These are phyloP conservation scores for Erodium texanum DNA, from an alignment of 441 rosid genomes.

Conservation along the genomic window DNA sequence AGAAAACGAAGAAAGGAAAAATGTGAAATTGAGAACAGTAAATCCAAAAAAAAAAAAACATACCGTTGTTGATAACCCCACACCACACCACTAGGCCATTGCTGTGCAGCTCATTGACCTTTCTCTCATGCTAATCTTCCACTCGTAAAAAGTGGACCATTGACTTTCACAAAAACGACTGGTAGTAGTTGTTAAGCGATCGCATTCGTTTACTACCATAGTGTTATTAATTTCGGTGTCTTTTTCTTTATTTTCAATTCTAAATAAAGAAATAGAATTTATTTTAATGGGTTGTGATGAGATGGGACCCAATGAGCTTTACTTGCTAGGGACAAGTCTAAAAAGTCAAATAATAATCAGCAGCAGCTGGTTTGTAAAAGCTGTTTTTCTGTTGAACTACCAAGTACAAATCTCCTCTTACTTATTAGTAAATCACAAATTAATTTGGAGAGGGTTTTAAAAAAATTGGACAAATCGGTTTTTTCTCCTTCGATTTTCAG, in stretches of 20 bases:
- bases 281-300: neutral
- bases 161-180: constrained; percentile 45
- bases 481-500: too few relatives aligned
- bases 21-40: constrained; percentile 20
- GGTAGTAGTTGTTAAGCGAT: neutral
- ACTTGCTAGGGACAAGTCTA: neutral
- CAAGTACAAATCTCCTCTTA: too few relatives aligned
- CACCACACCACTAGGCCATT: constrained; percentile 1
- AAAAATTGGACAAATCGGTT: too few relatives aligned
- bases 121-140: constrained; percentile 27
- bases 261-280: neutral
- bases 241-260: neutral
- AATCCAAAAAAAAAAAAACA: constrained; percentile 23
- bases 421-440: too few relatives aligned
- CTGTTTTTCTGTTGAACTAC: constrained; percentile 1
- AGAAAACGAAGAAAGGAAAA: constrained; percentile 2
- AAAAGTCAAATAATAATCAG: constrained; percentile 6
- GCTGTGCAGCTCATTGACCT: constrained; percentile 8
- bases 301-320: constrained; percentile 18
- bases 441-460: too few relatives aligned
- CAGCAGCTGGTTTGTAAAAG: constrained; percentile 6
- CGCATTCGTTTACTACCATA: neutral
- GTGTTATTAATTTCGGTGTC: constrained; percentile 2
- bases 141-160: constrained; percentile 38
- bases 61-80: constrained; percentile 16